These are phyloP conservation scores for Amanita molliuscula DNA, from an alignment of 768 basidiomycete species.

Conservation along the genomic window DNA sequence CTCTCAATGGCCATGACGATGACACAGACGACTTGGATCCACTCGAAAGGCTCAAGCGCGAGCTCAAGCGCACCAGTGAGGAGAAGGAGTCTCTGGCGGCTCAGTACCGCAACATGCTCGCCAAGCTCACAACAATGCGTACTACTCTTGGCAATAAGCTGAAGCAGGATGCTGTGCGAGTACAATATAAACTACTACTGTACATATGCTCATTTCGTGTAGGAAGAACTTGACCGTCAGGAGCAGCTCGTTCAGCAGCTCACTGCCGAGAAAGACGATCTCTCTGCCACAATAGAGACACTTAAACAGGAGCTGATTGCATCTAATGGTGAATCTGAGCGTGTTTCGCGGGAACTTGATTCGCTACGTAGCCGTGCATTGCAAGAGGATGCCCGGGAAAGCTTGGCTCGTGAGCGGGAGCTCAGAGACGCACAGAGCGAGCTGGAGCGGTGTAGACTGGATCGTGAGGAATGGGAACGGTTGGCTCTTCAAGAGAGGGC, in stretches of 20 bases:
- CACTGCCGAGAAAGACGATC: constrained; percentile 67
- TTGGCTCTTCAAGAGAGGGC: constrained; percentile 52
- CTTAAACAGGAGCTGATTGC: constrained; percentile 71
- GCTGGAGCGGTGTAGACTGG: constrained; percentile 76
- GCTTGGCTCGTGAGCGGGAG: constrained; percentile 61
- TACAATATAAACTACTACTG: background rate
- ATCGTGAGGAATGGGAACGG: constrained; percentile 56
- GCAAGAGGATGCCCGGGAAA: constrained; percentile 64
- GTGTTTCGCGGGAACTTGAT: constrained; percentile 60
- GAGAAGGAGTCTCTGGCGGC: constrained; percentile 84
- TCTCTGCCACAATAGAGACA: constrained; percentile 61
- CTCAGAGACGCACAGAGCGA: constrained; percentile 78
- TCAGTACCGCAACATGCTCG: constrained; percentile 80
- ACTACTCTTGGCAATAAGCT: constrained; percentile 90
- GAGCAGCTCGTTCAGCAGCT: constrained; percentile 78
- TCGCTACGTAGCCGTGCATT: constrained; percentile 51
- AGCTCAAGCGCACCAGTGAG: constrained; percentile 63
- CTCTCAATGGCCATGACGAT: constrained; percentile 23
- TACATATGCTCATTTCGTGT: constrained; percentile 13
- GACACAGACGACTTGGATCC: constrained; percentile 37
- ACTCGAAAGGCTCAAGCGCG: constrained; percentile 52
- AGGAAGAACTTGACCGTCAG: constrained; percentile 98
- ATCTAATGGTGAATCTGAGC: constrained; percentile 68
- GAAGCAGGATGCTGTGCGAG: constrained; percentile 85
- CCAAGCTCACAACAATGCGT: constrained; percentile 88